Percentiles rank a stretch among this genome's conserved stretches.
Conservation (phyloP, 2,329 filamentous ascomycete genomes). For the Claviceps spartinae region DNA sequence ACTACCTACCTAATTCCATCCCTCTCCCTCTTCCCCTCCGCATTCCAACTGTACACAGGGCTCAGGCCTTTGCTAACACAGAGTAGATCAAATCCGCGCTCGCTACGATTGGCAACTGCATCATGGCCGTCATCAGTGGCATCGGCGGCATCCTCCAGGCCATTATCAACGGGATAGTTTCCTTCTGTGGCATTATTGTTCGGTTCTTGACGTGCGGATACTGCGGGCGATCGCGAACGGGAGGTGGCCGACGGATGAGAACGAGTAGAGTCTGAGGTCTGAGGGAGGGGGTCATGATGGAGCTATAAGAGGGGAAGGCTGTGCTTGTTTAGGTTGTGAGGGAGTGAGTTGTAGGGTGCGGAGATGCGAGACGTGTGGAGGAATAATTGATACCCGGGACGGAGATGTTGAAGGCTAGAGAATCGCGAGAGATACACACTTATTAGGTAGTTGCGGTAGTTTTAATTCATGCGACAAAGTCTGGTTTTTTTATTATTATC, state of each 20-base stretch:
- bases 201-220: conserved; percentile 46
- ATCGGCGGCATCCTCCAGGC: conserved; percentile 51
- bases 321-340: no score
- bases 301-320: neutral
- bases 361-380: neutral
- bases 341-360: no score
- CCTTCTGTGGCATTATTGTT: conserved; percentile 53
- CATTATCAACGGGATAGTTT: conserved; percentile 54
- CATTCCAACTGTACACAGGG: neutral
- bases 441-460: no score
- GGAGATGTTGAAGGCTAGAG: neutral
- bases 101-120: conserved; percentile 48
- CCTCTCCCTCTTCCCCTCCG: neutral
- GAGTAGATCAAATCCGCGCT: conserved; percentile 43
- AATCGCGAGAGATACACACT: neutral
- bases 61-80: neutral
- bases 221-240: conserved; percentile 13
- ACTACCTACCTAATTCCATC: no score
- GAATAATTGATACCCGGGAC: conserved; percentile 1
- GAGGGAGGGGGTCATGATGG: neutral
- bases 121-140: conserved; percentile 56
- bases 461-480: no score
- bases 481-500: no score
- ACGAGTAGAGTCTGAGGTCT: conserved; percentile 14
- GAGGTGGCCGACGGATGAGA: conserved; percentile 9